Evolutionary conservation across 2,329 filamentous ascomycete species (phyloP).

Genomic region (Fusarium humuli): DNA sequence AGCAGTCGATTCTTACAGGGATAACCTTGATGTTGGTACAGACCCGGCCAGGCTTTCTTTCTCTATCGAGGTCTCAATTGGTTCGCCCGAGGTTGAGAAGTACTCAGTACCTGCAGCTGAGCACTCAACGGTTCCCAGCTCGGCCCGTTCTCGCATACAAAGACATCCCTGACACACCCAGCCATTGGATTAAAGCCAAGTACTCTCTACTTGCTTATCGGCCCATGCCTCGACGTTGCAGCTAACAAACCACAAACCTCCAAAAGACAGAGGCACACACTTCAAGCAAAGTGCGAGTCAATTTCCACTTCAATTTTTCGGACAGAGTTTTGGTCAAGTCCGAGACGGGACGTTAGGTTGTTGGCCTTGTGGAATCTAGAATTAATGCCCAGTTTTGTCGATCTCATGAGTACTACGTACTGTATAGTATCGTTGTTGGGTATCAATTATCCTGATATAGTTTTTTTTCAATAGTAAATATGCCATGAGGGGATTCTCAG

Average conservation of each 20-base stretch:
- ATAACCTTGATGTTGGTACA: conserved; percentile 27
- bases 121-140: conserved; percentile 25
- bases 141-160: conserved; percentile 15
- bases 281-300: conserved; percentile 14
- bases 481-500: conserved; percentile 6
- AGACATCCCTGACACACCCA: conserved; percentile 18
- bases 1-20: neutral
- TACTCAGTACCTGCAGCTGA: conserved; percentile 32
- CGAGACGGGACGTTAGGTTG: conserved; percentile 2
- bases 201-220: conserved; percentile 26
- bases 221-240: conserved; percentile 31
- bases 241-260: conserved; percentile 1
- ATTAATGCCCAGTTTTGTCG: conserved; percentile 39
- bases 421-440: conserved; percentile 11
- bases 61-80: neutral
- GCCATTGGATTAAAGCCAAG: conserved; percentile 22
- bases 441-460: conserved; percentile 23
- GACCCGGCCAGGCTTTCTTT: neutral
- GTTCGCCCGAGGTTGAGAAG: neutral
- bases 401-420: conserved; percentile 7
- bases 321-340: conserved; percentile 2
- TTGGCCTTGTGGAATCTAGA: conserved; percentile 2
- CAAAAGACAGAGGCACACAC: conserved; percentile 1
- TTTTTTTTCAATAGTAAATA: conserved; percentile 1
- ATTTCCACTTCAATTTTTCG: conserved; percentile 8